These are phyloP conservation scores for Hortiboletus flavorubellus DNA, from an alignment of 768 basidiomycete genomes.

Conservation along the genomic window DNA sequence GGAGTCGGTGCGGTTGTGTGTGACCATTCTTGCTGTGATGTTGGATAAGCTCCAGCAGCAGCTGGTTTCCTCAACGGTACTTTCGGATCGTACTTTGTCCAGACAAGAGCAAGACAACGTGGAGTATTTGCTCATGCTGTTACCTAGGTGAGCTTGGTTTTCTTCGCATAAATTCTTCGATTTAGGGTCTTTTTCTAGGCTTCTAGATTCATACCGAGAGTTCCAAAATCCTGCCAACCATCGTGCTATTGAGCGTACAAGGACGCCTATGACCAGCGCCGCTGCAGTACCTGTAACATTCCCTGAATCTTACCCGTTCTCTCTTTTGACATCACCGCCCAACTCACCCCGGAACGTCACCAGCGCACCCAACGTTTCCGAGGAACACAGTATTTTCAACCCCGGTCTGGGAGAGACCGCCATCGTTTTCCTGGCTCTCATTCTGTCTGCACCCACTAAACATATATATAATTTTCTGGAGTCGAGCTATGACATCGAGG, in stretches of 20 bases:
- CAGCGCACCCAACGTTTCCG: slow-evolving; percentile 38
- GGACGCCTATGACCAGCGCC: slow-evolving; percentile 55
- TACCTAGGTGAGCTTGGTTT: slow-evolving; percentile 65
- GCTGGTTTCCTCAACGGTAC: slow-evolving; percentile 62
- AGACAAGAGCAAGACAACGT: slow-evolving; percentile 89
- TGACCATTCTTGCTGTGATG: slow-evolving; percentile 86
- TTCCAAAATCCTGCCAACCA: slow-evolving; percentile 65
- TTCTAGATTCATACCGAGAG: slow-evolving; percentile 87
- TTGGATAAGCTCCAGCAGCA: slow-evolving; percentile 85
- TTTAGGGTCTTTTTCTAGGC: slow-evolving; percentile 38
- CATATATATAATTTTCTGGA: slow-evolving; percentile 78
- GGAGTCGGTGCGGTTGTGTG: slow-evolving; percentile 85
- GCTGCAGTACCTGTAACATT: slow-evolving; percentile 73
- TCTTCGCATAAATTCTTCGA: neutral
- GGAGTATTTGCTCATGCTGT: slow-evolving; percentile 74
- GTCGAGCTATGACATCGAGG: slow-evolving; percentile 83
- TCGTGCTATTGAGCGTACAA: slow-evolving; percentile 66
- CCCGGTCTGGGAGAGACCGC: slow-evolving; percentile 83
- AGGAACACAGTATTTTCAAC: slow-evolving; percentile 57
- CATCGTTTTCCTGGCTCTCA: slow-evolving; percentile 76
- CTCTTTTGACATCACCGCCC: slow-evolving; percentile 67
- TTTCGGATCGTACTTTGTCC: slow-evolving; percentile 56
- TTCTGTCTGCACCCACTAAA: slow-evolving; percentile 75
- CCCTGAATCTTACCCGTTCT: slow-evolving; percentile 92
- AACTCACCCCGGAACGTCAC: slow-evolving; percentile 45